Evolutionary conservation across 2,329 filamentous ascomycete species (phyloP).

Genomic region (Fusarium sp.): DNA sequence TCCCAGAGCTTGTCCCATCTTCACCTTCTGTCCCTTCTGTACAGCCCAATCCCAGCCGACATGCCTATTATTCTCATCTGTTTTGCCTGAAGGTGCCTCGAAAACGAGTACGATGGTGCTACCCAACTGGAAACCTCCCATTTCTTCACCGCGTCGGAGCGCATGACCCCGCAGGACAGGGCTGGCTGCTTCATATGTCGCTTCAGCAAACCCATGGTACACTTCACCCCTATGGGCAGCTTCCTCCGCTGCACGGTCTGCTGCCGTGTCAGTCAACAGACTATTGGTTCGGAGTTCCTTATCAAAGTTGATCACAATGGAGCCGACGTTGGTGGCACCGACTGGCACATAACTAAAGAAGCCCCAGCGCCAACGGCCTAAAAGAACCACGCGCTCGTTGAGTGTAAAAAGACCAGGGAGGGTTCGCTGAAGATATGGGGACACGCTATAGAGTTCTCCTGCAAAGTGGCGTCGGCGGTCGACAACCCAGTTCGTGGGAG

Average conservation of each 20-base stretch:
- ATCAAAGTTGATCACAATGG: conserved; percentile 97
- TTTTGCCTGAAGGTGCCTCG: conserved; percentile 80
- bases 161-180: conserved; percentile 83
- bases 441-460: conserved; percentile 94
- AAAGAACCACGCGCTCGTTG: conserved; percentile 93
- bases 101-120: conserved; percentile 97
- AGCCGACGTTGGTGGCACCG: conserved; percentile 96
- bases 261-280: conserved; percentile 89
- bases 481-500: conserved; percentile 93
- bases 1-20: conserved; percentile 88
- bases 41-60: conserved; percentile 88
- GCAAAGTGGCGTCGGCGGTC: conserved; percentile 96
- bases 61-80: conserved; percentile 62
- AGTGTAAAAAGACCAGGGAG: conserved; percentile 94
- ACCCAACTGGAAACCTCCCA: conserved; percentile 97
- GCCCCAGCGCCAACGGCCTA: conserved; percentile 95
- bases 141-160: conserved; percentile 88
- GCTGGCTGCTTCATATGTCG: conserved; percentile 84
- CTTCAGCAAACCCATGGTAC: conserved; percentile 92
- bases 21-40: conserved; percentile 86
- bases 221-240: conserved; percentile 80
- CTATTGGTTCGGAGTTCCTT: conserved; percentile 92
- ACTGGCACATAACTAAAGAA: conserved; percentile 98
- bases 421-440: conserved; percentile 91
- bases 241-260: conserved; percentile 84